Evolutionary conservation across 2,329 filamentous ascomycete genomes (phyloP).

Genomic region (Beauveria sp.): DNA sequence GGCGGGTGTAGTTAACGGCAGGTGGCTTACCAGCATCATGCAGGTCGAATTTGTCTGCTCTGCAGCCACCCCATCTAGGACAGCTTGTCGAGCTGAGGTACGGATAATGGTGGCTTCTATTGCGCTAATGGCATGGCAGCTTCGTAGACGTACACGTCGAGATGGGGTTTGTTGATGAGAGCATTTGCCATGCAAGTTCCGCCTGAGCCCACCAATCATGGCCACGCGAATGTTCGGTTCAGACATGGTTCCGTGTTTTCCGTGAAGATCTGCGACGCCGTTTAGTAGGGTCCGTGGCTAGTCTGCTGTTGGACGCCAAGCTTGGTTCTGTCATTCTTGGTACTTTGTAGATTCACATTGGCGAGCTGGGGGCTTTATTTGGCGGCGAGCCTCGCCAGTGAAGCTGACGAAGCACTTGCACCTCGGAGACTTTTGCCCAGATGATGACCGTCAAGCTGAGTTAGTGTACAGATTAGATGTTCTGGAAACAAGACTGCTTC

Average conservation of each 20-base stretch:
- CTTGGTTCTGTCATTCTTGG: background rate
- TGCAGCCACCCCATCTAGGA: slow-evolving; percentile 15
- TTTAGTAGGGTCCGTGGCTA: background rate
- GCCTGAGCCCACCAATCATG: slow-evolving; percentile 18
- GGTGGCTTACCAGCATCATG: slow-evolving; percentile 1
- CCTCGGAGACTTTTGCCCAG: background rate
- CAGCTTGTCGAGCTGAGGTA: background rate
- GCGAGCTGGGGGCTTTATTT: background rate
- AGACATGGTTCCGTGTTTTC: background rate
- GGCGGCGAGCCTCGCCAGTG: background rate
- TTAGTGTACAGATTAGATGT: background rate
- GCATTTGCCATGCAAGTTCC: slow-evolving; percentile 17
- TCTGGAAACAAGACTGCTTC: background rate
- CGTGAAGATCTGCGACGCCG: background rate
- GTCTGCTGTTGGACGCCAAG: background rate
- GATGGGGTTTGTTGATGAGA: slow-evolving; percentile 12
- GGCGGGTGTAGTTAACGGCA: background rate
- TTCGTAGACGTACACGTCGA: slow-evolving; percentile 19
- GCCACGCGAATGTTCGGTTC: slow-evolving; percentile 13
- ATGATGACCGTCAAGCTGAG: background rate
- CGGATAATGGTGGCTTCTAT: slow-evolving; percentile 11
- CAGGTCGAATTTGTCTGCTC: slow-evolving; percentile 13
- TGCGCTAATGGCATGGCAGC: slow-evolving; percentile 15
- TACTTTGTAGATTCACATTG: background rate
- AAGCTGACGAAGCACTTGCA: background rate